Evolutionary conservation across 2,329 filamentous ascomycete species (phyloP).

Genomic region (Coniella vitis): DNA sequence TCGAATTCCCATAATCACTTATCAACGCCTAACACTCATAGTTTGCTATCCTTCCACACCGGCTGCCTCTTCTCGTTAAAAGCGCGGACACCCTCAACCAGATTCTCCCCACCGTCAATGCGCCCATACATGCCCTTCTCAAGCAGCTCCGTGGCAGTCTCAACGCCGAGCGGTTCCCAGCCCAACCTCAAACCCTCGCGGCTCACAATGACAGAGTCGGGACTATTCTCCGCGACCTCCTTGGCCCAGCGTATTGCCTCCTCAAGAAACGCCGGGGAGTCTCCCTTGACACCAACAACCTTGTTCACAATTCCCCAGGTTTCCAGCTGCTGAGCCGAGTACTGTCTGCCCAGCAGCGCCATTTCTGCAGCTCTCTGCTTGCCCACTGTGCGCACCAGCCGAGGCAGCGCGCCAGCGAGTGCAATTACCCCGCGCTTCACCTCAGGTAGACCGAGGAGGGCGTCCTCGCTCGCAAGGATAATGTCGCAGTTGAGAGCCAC

Average conservation of each 20-base stretch:
- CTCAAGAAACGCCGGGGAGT: conserved; percentile 32
- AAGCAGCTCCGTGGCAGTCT: conserved; percentile 52
- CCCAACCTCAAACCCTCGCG: conserved; percentile 64
- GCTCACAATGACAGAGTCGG: conserved; percentile 69
- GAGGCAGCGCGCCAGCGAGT: conserved; percentile 62
- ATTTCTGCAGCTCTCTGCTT: conserved; percentile 65
- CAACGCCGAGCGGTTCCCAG: conserved; percentile 63
- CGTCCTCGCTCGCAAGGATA: conserved; percentile 52
- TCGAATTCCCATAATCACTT: not conserved
- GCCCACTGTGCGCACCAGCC: conserved; percentile 60
- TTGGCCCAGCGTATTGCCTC: conserved; percentile 56
- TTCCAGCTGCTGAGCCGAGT: conserved; percentile 52
- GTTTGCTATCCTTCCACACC: conserved; percentile 57
- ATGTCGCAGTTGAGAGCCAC: conserved; percentile 70
- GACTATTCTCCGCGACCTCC: conserved; percentile 59
- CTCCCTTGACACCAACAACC: conserved; percentile 41
- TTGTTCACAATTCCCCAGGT: conserved; percentile 66
- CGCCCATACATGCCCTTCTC: conserved; percentile 50
- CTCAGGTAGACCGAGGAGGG: conserved; percentile 64
- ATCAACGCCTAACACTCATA: too few species aligned
- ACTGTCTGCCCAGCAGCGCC: conserved; percentile 55
- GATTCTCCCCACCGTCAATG: conserved; percentile 62
- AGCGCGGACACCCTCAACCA: conserved; percentile 64
- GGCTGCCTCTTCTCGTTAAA: conserved; percentile 72
- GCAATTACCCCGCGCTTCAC: conserved; percentile 65